Base-by-base conservation (phyloP, 1,284 basidiomycete genomes). In the Bondarzewia mesenterica region DNA sequence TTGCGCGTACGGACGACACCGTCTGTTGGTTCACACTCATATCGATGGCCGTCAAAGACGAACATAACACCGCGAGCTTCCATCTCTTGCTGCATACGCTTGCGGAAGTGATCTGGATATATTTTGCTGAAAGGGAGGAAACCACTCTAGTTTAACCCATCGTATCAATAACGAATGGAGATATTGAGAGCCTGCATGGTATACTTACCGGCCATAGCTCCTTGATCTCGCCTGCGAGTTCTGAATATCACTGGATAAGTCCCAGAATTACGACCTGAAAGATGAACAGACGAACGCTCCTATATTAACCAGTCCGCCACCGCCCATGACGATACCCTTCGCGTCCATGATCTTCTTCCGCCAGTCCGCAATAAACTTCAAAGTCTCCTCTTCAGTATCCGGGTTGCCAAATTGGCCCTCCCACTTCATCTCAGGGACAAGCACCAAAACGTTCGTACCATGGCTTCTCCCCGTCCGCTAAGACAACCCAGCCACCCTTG, bases 281-380 rank as follows among this genome's bases (percentile, higher is more conserved):
- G 7, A 8, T 16, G 23, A 35, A 10, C 10, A 22, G 27, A 8
- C 37, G 3, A 4, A 59, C 71, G 50, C 50, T 80, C 81, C 82
- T 39, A 76, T 62, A 8, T 77, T 79, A 21, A 82, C 72, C 3
- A 81, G 67, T 20, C 82, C 82, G 35, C 78, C 81, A 18, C 82
- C 82, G 7, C 70, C 75, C 36, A 85, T 60, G 2, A 78, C 70
- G 49, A 82, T 67, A 55, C 74, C 68, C 38, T 69, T 64, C 2
- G 79, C 77, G 4, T 63, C 61, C 27, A 65, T 62, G 51, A 80
- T 73, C 47, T 69, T 71, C 44, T 12, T 20, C 18, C 27, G 44
- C 44, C 44, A 20, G 16, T 37, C 29, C 21, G 10, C 22, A 22
- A 45, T 16, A 37, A 32, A 10, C 32, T 35, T 20, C 25, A 46